Evolutionary conservation across 352 stramenopile species (phyloP).

Genomic region (Stramenopiles sp.): DNA sequence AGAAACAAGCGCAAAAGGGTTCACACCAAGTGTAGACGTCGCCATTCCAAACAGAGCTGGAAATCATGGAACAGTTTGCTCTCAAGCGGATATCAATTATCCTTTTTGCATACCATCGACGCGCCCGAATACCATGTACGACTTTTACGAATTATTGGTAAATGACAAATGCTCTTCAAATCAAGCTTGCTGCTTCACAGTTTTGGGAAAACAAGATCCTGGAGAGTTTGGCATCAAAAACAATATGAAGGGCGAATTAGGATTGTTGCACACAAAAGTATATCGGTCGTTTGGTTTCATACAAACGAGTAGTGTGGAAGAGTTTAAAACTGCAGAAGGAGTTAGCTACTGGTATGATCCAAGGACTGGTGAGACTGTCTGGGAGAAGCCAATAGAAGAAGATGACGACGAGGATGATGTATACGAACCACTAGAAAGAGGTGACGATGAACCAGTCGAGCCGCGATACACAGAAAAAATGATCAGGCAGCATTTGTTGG

Average conservation of each 20-base stretch:
- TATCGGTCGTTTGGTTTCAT: conserved; percentile 75
- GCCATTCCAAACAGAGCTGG: conserved; percentile 52
- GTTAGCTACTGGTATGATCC: conserved; percentile 64
- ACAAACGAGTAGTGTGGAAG: conserved; percentile 52
- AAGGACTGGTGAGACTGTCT: conserved; percentile 59
- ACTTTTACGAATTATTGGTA: conserved; percentile 74
- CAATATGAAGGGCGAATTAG: conserved; percentile 43
- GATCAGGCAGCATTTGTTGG: background rate
- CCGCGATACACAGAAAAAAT: conserved; percentile 38
- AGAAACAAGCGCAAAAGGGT: conserved; percentile 35
- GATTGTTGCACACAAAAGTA: conserved; percentile 50
- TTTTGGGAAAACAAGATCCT: conserved; percentile 55
- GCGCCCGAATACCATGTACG: conserved; percentile 62
- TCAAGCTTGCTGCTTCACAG: conserved; percentile 53
- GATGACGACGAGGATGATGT: conserved; percentile 45
- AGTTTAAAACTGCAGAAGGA: conserved; percentile 67
- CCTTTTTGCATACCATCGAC: conserved; percentile 73
- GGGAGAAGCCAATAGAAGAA: conserved; percentile 55
- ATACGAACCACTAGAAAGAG: conserved; percentile 51
- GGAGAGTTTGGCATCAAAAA: conserved; percentile 72
- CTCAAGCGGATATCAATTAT: conserved; percentile 57
- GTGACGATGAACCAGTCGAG: conserved; percentile 42
- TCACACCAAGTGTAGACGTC: conserved; percentile 49
- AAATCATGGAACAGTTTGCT: conserved; percentile 58
- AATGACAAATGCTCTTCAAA: conserved; percentile 59